phyloP scores from a whole-genome alignment of 148 eudicot genomes.

The Camellia sinensis region DNA sequence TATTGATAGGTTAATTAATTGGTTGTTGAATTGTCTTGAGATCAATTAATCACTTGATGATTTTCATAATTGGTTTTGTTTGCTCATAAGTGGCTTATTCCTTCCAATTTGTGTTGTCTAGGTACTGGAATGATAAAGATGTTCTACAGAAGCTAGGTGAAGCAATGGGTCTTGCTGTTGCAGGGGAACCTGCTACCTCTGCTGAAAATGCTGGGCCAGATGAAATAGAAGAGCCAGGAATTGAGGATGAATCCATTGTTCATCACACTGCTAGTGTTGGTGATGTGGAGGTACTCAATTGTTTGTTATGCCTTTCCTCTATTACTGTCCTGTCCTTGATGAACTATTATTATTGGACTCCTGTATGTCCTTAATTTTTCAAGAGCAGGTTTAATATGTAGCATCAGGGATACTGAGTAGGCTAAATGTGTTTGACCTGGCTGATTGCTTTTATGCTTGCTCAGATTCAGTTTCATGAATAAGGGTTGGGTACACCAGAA shows the following conservation, averaged over 20 bases:
- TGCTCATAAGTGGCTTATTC: too few species aligned
- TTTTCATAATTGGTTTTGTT: too few species aligned
- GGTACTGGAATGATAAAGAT: constrained; percentile 97
- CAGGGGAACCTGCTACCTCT: constrained; percentile 61
- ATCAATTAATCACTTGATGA: too few species aligned
- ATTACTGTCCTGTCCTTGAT: background rate
- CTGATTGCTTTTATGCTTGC: background rate
- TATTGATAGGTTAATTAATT: too few species aligned
- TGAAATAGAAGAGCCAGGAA: constrained; percentile 69
- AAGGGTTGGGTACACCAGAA: background rate
- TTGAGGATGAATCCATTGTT: constrained; percentile 92
- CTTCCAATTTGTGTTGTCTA: constrained; percentile 5
- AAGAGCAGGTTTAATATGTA: too few species aligned
- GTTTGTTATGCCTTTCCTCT: background rate
- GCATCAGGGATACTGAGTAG: background rate
- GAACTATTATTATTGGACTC: background rate
- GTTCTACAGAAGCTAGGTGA: constrained; percentile 90
- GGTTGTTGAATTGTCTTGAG: too few species aligned
- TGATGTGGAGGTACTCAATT: constrained; percentile 67
- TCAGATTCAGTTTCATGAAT: background rate
- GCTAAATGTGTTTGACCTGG: background rate
- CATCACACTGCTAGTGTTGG: constrained; percentile 93
- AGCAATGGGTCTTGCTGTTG: constrained; percentile 87
- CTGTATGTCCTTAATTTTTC: background rate
- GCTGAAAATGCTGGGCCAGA: constrained; percentile 50